phyloP scores from a whole-genome alignment of 148 eudicot species.

The Spergularia bocconei region DNA sequence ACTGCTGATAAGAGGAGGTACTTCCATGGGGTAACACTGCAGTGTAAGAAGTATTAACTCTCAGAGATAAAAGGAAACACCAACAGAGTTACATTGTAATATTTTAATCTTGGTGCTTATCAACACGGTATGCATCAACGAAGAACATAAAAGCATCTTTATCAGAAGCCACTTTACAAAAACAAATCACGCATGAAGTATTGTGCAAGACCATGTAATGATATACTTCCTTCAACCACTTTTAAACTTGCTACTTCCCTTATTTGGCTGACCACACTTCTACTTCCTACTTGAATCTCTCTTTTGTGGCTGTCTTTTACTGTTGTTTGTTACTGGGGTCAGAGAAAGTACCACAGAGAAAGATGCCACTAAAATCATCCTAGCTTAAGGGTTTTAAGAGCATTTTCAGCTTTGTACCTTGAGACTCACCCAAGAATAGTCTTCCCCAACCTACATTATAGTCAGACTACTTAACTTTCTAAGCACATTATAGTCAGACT shows the following conservation, averaged over 20 bases:
- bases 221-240: no score
- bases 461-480: background rate
- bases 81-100: background rate
- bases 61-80: constrained; percentile 1
- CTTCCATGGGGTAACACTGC: constrained; percentile 92
- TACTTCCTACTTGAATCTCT: no score
- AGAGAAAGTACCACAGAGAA: background rate
- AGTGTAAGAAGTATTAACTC: constrained; percentile 7
- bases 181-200: background rate
- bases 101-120: background rate
- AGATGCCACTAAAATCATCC: background rate
- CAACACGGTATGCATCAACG: background rate
- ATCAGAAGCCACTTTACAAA: background rate
- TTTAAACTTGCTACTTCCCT: no score
- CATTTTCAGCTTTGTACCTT: background rate
- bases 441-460: background rate
- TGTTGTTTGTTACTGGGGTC: no score
- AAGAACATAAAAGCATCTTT: background rate
- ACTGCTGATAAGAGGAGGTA: constrained; percentile 80
- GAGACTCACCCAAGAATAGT: background rate
- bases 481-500: no score
- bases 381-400: background rate
- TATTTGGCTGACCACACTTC: no score
- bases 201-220: background rate
- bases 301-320: no score